phyloP scores from a whole-genome alignment of 768 basidiomycete species.

The Rhizopogon vinicolor region DNA sequence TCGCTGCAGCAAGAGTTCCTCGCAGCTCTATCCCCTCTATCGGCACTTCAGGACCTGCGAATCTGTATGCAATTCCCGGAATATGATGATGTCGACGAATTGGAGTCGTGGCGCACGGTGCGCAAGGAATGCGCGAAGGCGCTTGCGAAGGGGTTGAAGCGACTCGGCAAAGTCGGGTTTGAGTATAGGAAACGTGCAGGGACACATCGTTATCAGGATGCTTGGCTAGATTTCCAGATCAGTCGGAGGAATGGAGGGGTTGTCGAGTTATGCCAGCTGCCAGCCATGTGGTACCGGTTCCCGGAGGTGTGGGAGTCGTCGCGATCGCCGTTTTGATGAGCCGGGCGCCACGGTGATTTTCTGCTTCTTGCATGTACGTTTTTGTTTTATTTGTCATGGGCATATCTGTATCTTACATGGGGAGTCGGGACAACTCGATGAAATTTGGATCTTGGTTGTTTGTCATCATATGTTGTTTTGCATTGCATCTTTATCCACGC shows the following conservation, averaged over 20 bases:
- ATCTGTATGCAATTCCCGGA: constrained; percentile 33
- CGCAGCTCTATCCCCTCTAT: constrained; percentile 24
- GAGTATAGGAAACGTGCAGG: constrained; percentile 33
- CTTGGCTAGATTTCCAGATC: constrained; percentile 30
- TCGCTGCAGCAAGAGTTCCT: constrained; percentile 31
- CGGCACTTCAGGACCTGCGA: constrained; percentile 23
- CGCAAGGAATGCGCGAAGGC: constrained; percentile 23
- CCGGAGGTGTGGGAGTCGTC: constrained; percentile 31
- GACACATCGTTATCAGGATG: constrained; percentile 30
- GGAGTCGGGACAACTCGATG: neutral
- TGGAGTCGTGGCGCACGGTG: constrained; percentile 26
- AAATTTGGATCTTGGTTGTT: neutral
- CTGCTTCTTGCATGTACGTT: neutral
- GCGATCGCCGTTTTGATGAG: constrained; percentile 16
- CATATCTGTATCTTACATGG: neutral
- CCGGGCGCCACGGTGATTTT: neutral
- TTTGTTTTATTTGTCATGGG: neutral
- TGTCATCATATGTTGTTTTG: neutral
- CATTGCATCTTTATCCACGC: neutral
- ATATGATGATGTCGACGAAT: constrained; percentile 26
- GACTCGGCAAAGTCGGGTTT: constrained; percentile 28
- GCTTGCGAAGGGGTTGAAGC: constrained; percentile 27
- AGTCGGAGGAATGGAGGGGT: constrained; percentile 9
- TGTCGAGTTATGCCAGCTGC: constrained; percentile 15
- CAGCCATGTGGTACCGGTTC: constrained; percentile 28